These are phyloP conservation scores for Agaricus blazei DNA, from an alignment of 768 basidiomycete species.

Conservation along the genomic window DNA sequence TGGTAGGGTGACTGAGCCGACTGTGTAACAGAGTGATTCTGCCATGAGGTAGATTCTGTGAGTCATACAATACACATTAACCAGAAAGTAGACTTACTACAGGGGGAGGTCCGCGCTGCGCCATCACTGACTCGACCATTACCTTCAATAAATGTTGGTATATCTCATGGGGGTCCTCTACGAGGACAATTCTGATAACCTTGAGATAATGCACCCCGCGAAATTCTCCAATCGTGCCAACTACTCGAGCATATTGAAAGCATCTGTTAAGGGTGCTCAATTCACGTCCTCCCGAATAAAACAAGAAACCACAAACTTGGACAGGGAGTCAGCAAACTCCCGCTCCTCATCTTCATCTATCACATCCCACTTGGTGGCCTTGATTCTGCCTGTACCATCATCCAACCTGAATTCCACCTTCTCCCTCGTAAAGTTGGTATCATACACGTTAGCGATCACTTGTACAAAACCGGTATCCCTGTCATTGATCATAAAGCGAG, in stretches of 20 bases:
- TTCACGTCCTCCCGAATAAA: background rate
- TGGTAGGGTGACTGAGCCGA: background rate
- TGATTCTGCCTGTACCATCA: constrained; percentile 13
- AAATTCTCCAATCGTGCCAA: constrained; percentile 19
- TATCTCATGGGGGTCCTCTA: constrained; percentile 20
- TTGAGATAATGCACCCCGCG: constrained; percentile 18
- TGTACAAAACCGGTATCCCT: constrained; percentile 9
- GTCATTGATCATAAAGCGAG: constrained; percentile 8
- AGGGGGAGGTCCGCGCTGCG: constrained; percentile 16
- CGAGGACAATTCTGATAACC: constrained; percentile 12
- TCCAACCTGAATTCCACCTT: constrained; percentile 6
- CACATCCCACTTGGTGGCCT: constrained; percentile 5
- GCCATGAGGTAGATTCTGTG: background rate
- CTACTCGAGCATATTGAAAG: constrained; percentile 14
- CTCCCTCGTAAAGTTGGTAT: background rate
- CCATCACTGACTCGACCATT: constrained; percentile 15
- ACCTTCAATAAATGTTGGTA: constrained; percentile 22
- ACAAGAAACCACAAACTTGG: background rate
- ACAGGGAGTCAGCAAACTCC: background rate
- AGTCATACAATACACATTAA: background rate
- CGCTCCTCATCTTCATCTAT: constrained; percentile 3
- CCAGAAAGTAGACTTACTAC: constrained; percentile 10
- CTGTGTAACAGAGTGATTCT: background rate
- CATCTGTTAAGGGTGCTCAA: background rate
- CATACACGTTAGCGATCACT: constrained; percentile 11